Conservation (phyloP, 805 yeast species). For the Saccharomycopsis sp. region DNA sequence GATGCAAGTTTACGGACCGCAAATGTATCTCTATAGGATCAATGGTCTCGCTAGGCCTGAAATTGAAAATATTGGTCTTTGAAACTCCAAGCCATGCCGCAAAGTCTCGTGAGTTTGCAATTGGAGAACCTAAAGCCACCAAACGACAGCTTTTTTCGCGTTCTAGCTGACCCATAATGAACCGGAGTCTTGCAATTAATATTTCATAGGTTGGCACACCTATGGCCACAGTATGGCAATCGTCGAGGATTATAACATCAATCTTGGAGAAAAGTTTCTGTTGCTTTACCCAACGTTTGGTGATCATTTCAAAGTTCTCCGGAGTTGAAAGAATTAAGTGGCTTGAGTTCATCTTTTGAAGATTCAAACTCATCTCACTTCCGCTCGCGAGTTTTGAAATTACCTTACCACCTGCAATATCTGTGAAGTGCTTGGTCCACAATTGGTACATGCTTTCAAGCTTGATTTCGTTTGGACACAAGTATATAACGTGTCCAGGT, state of each 20-base stretch:
- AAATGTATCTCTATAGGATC: conserved; percentile 52
- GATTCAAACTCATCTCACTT: conserved; percentile 50
- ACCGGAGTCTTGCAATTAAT: conserved; percentile 61
- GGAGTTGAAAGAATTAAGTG: conserved; percentile 78
- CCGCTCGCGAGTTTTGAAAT: conserved; percentile 44
- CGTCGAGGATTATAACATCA: conserved; percentile 66
- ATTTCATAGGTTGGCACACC: conserved; percentile 55
- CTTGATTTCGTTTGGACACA: conserved; percentile 55
- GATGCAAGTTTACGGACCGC: conserved; percentile 40
- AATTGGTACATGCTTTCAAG: conserved; percentile 38
- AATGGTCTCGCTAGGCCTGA: conserved; percentile 54
- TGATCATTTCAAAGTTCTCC: conserved; percentile 60
- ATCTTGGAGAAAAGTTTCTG: conserved; percentile 62
- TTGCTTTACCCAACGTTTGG: conserved; percentile 76
- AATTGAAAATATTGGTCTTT: conserved; percentile 58
- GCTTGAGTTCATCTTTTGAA: conserved; percentile 46
- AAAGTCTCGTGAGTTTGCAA: conserved; percentile 70
- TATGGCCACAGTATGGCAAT: conserved; percentile 58
- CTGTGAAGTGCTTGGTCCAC: conserved; percentile 49
- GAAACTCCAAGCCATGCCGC: conserved; percentile 82
- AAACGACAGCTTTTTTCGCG: conserved; percentile 40
- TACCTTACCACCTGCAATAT: conserved; percentile 49
- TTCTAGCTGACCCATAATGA: conserved; percentile 62
- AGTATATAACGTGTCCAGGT: conserved; percentile 63
- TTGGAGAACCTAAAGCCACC: conserved; percentile 61